Conservation (phyloP, 441 rosid genomes). For the Sinapis alba region DNA sequence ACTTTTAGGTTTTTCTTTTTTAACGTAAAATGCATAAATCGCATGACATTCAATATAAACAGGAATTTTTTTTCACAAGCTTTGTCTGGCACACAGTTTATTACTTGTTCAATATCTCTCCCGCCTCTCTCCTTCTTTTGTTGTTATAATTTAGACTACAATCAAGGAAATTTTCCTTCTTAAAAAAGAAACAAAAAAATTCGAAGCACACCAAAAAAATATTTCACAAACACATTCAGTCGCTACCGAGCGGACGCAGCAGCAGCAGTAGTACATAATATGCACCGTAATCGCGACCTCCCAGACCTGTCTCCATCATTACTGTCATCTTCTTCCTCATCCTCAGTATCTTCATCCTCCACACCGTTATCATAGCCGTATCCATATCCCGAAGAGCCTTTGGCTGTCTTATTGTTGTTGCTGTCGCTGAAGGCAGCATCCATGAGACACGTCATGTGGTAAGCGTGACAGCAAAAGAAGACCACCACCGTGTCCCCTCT, state of each 20-base stretch:
- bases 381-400: slow-evolving; percentile 38
- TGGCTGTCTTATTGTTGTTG: slow-evolving; percentile 45
- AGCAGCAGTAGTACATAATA: slow-evolving; percentile 93
- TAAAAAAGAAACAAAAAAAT: not conserved
- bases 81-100: not conserved
- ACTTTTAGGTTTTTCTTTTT: not conserved
- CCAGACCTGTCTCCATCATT: slow-evolving; percentile 49
- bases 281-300: slow-evolving; percentile 71
- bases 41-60: not conserved
- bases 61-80: not conserved
- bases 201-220: slow-evolving; percentile 31
- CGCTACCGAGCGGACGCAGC: slow-evolving; percentile 37
- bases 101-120: not conserved
- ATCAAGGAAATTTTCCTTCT: slow-evolving; percentile 21
- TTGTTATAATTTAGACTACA: slow-evolving; percentile 23
- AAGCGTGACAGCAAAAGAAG: slow-evolving; percentile 97
- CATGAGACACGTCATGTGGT: slow-evolving; percentile 81
- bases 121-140: slow-evolving; percentile 1
- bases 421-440: slow-evolving; percentile 70
- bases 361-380: slow-evolving; percentile 49
- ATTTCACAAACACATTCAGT: slow-evolving; percentile 32
- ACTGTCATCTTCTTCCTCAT: slow-evolving; percentile 47
- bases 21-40: not conserved
- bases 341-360: slow-evolving; percentile 47
- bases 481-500: slow-evolving; percentile 73